These are phyloP conservation scores for Flaveria floridana DNA, from an alignment of 140 eudicot species.

Conservation along the genomic window DNA sequence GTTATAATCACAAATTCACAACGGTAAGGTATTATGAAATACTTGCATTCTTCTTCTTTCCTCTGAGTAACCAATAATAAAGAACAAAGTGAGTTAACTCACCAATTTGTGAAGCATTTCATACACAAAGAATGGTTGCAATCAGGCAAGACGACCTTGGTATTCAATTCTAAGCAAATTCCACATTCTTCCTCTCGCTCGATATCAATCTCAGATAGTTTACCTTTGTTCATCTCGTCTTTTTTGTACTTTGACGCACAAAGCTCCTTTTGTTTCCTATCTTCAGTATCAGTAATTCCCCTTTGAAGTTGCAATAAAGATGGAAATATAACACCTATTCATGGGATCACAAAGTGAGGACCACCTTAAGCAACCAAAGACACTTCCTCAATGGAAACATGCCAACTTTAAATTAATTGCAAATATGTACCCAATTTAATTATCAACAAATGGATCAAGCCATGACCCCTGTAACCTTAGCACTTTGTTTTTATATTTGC, in stretches of 20 bases:
- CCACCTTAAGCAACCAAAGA: background rate
- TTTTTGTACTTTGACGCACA: slow-evolving; percentile 59
- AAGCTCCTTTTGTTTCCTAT: slow-evolving; percentile 71
- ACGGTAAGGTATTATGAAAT: no score
- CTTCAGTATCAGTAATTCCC: slow-evolving; percentile 81
- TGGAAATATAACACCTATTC: slow-evolving; percentile 72
- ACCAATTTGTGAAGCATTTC: slow-evolving; percentile 80
- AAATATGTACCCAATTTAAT: background rate
- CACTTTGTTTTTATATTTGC: background rate
- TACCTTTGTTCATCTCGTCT: slow-evolving; percentile 55
- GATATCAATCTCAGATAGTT: slow-evolving; percentile 65
- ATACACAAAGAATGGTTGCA: slow-evolving; percentile 81
- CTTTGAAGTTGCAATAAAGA: slow-evolving; percentile 79
- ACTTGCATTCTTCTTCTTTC: background rate
- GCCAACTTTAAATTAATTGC: background rate
- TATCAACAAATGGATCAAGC: background rate
- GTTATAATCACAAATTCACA: no score
- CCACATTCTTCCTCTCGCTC: slow-evolving; percentile 93
- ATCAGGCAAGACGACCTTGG: slow-evolving; percentile 73
- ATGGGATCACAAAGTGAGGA: slow-evolving; percentile 23
- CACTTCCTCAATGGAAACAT: background rate
- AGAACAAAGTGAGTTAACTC: slow-evolving; percentile 28
- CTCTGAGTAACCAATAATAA: no score
- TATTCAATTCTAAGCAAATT: slow-evolving; percentile 70
- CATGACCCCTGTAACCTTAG: no score